Evolutionary conservation across 805 yeast species (phyloP).

Genomic region (Saturnispora mendoncae): DNA sequence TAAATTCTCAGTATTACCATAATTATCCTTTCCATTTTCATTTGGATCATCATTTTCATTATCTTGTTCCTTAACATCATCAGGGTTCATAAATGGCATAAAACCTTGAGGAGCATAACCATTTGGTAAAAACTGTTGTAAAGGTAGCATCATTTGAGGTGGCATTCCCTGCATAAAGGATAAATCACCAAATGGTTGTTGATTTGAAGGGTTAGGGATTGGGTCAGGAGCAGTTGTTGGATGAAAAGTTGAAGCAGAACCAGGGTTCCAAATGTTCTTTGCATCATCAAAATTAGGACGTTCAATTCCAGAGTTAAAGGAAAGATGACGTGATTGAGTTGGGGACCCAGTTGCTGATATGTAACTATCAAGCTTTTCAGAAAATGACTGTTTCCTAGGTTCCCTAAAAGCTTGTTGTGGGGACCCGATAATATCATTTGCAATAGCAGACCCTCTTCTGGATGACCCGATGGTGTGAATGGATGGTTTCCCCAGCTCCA

Average conservation of each 20-base stretch:
- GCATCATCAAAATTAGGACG: slow-evolving; percentile 26
- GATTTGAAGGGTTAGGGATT: slow-evolving; percentile 6
- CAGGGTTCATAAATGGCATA: slow-evolving; percentile 21
- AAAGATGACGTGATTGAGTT: slow-evolving; percentile 22
- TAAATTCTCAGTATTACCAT: background rate
- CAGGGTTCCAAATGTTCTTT: slow-evolving; percentile 56
- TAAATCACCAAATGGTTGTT: slow-evolving; percentile 9
- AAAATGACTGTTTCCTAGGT: slow-evolving; percentile 39
- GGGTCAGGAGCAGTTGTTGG: slow-evolving; percentile 28
- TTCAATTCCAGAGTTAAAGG: slow-evolving; percentile 24
- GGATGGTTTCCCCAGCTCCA: slow-evolving; percentile 34
- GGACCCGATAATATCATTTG: slow-evolving; percentile 18
- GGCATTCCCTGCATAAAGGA: slow-evolving; percentile 12
- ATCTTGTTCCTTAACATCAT: slow-evolving; percentile 3
- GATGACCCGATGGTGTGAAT: slow-evolving; percentile 25
- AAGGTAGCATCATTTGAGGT: slow-evolving; percentile 22
- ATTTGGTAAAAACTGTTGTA: slow-evolving; percentile 26
- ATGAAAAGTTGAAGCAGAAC: slow-evolving; percentile 50
- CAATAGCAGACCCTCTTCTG: slow-evolving; percentile 46
- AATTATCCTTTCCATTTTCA: no score
- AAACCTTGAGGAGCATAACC: slow-evolving; percentile 17
- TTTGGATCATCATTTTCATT: slow-evolving; percentile 1
- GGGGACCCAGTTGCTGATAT: slow-evolving; percentile 26
- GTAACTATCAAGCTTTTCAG: slow-evolving; percentile 57
- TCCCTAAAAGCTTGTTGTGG: slow-evolving; percentile 26